A percentile compares a stretch with the other conserved stretches of the same genome.
These are phyloP conservation scores for Physcomitrium patens DNA, from an alignment of 225 moss, liverwort and hornwort species.

Conservation along the genomic window DNA sequence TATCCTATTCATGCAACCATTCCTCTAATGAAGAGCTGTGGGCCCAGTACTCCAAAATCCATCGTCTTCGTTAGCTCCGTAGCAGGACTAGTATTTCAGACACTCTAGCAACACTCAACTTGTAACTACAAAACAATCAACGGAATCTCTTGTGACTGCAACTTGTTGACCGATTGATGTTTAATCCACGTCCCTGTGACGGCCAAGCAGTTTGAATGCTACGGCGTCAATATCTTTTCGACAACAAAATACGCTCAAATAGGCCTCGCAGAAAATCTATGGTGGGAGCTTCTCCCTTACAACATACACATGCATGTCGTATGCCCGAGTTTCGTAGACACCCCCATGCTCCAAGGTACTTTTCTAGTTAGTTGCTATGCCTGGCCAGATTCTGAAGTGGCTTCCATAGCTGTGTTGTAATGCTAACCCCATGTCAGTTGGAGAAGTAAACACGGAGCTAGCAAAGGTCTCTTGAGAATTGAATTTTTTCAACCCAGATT, in stretches of 20 bases:
- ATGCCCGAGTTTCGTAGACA: conserved; percentile 36
- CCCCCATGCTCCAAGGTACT: conserved; percentile 23
- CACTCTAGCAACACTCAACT: too few species aligned
- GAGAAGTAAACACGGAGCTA: not conserved
- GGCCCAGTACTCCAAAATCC: conserved; percentile 24
- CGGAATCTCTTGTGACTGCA: not conserved
- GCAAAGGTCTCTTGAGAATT: conserved; percentile 1
- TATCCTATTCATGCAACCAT: conserved; percentile 37
- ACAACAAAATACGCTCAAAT: conserved; percentile 39
- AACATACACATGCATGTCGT: conserved; percentile 43
- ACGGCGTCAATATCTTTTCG: conserved; percentile 27
- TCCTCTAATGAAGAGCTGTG: conserved; percentile 35
- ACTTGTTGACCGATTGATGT: not conserved
- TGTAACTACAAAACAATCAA: not conserved
- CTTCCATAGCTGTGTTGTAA: not conserved
- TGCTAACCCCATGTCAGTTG: not conserved
- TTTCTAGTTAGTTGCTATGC: not conserved
- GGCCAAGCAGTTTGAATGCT: conserved; percentile 10
- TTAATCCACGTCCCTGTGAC: not conserved
- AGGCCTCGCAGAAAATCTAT: conserved; percentile 34
- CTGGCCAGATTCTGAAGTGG: not conserved
- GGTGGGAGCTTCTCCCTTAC: conserved; percentile 41
- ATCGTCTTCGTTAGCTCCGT: conserved; percentile 37
- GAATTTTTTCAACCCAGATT: not conserved
- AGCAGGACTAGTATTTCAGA: conserved; percentile 31